Conservation (phyloP, 768 basidiomycete species). For the Xerocomus spinulosus region DNA sequence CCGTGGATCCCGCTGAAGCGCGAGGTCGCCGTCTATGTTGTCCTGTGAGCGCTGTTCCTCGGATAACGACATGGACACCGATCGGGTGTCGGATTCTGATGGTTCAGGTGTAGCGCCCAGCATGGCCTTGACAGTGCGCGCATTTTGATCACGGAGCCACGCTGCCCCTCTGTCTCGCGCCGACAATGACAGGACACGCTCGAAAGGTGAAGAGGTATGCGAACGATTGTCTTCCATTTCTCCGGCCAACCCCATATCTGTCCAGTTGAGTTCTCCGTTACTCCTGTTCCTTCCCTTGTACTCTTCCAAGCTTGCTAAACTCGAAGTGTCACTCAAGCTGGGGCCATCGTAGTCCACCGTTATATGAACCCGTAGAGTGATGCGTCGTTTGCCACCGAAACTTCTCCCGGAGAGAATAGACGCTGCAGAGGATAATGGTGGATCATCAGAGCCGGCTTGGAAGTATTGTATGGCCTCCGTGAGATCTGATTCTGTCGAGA, state of each 20-base stretch:
- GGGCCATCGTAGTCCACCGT: slow-evolving; percentile 88
- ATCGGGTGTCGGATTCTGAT: slow-evolving; percentile 51
- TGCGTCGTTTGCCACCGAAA: slow-evolving; percentile 63
- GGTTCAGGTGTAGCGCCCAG: slow-evolving; percentile 54
- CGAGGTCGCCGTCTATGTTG: slow-evolving; percentile 55
- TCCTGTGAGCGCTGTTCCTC: slow-evolving; percentile 36
- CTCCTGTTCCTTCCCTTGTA: slow-evolving; percentile 57
- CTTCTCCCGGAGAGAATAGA: slow-evolving; percentile 68
- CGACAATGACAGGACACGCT: slow-evolving; percentile 38
- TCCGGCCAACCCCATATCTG: slow-evolving; percentile 40
- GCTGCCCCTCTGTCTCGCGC: slow-evolving; percentile 65
- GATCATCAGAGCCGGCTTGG: slow-evolving; percentile 68
- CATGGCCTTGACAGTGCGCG: slow-evolving; percentile 57
- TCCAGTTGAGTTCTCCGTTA: slow-evolving; percentile 39
- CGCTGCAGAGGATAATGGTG: slow-evolving; percentile 62
- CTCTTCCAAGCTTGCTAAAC: slow-evolving; percentile 74
- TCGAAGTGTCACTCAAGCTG: slow-evolving; percentile 84
- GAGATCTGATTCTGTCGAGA: slow-evolving; percentile 68
- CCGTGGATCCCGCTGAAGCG: slow-evolving; percentile 58
- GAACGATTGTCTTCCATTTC: slow-evolving; percentile 56
- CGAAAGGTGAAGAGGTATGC: slow-evolving; percentile 40
- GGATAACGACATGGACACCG: slow-evolving; percentile 32
- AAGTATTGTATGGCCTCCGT: slow-evolving; percentile 88
- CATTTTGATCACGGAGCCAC: slow-evolving; percentile 82
- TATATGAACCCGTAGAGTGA: slow-evolving; percentile 74